These are phyloP conservation scores for Colletotrichum kahawae DNA, from an alignment of 2,329 filamentous ascomycete species.

Conservation along the genomic window DNA sequence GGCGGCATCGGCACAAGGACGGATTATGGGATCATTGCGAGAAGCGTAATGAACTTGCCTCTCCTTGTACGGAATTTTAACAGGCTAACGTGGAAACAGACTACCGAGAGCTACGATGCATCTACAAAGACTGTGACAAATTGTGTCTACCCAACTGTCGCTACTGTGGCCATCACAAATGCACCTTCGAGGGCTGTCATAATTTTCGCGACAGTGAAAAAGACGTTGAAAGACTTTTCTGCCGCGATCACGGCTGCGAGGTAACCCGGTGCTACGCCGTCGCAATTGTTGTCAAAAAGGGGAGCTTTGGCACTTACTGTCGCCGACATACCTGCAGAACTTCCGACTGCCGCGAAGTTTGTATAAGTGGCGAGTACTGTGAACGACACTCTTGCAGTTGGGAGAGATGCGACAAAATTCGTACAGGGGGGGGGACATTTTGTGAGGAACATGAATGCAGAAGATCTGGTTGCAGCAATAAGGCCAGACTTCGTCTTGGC, in stretches of 20 bases:
- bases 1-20: background rate
- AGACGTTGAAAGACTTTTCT: conserved; percentile 5
- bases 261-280: conserved; percentile 2
- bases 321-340: conserved; percentile 11
- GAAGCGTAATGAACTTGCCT: background rate
- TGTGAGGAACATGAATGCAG: conserved; percentile 14
- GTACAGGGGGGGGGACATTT: background rate
- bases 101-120: background rate
- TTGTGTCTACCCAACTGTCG: background rate
- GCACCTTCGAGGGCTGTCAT: conserved; percentile 9
- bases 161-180: conserved; percentile 1
- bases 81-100: background rate
- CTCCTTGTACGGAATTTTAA: background rate
- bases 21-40: conserved; percentile 10
- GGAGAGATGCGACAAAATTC: background rate
- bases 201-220: conserved; percentile 10
- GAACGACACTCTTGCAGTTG: background rate
- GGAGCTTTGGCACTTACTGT: background rate
- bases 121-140: background rate
- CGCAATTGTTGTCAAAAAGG: background rate
- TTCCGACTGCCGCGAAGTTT: conserved; percentile 2
- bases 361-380: background rate
- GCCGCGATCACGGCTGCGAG: conserved; percentile 12
- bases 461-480: background rate
- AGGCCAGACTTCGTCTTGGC: background rate